Evolutionary conservation across 139 green algal genomes (phyloP), one percentile per base, ranked within the genome.

Genomic region (Chlorokybus atmophyticus): DNA sequence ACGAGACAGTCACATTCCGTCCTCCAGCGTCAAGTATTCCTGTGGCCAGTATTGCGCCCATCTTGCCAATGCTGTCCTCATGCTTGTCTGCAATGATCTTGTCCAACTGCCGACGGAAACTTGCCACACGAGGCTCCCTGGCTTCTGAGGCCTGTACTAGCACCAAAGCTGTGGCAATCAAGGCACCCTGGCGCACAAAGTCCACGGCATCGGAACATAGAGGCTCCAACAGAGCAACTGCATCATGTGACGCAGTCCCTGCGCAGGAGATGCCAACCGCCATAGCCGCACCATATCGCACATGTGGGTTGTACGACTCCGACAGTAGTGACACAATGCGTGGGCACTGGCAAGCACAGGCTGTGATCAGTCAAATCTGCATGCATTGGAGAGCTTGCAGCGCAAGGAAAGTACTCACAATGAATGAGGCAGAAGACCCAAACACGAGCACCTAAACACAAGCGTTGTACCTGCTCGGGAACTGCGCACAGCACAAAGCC

Each of bases 271-370:
- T 77, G 40, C 92, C 89, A 32, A 98, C 79, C 2, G 92, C 91
- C 87, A 98, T 93, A 28, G 92, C 92, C 7, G 88, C 85, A 38
- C 89, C 86, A 66, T 95, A 95, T 24, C 74, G 65, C 67, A 83
- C 79, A 69, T 98, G 91, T 14, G 91, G 83, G 79, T 97, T 98
- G 85, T 94, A 98, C 17, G 70, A 87, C 77, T 97, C 86, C 0
- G 87, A 66, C 57, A 98, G 83, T 61, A 98, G 81, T 29, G 68
- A 57, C 25, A 98, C 91, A 39, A 94, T 93, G 39, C 71, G 67
- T 0, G 90, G 87, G 78, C 83, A 93, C 61, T 70, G 60, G 14
- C 8, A 44, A 44, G 14, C 38, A 44, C 14, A 17, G 17, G 38
- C 38, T 44, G 38, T 44, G 14, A 17, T 14, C n/a, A n/a, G n/a